Conservation (phyloP, 2,329 filamentous ascomycete genomes). For the Arthrobotrys megalospora region DNA sequence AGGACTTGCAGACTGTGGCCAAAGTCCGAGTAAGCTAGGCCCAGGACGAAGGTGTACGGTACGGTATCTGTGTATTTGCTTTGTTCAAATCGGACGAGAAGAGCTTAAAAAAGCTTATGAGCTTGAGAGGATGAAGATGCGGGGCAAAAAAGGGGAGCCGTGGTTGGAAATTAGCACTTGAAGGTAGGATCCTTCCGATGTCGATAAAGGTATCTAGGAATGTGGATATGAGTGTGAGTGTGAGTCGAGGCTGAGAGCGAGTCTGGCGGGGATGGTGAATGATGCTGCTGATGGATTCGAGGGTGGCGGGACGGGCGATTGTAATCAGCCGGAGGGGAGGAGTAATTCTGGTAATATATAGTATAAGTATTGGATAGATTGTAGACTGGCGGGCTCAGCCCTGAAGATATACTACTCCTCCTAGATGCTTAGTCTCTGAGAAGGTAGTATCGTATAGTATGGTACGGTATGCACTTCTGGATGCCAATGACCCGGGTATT, state of each 20-base stretch:
- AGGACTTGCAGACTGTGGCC: neutral
- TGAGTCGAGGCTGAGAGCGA: conserved; percentile 6
- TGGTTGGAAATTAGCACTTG: neutral
- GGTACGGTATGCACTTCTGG: too few species aligned
- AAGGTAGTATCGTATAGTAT: too few species aligned
- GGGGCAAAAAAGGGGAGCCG: conserved; percentile 43
- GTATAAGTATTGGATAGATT: too few species aligned
- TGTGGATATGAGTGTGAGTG: neutral
- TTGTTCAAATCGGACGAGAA: conserved; percentile 1
- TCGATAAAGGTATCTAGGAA: neutral
- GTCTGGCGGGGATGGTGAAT: neutral
- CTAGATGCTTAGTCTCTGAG: too few species aligned
- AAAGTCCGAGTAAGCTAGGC: conserved; percentile 16
- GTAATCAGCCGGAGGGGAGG: conserved; percentile 8
- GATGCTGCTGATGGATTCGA: neutral
- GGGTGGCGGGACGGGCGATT: conserved; percentile 10
- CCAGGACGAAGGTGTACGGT: conserved; percentile 16
- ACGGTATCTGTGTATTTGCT: conserved; percentile 11
- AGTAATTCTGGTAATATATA: neutral
- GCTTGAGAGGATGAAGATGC: conserved; percentile 2
- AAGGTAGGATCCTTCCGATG: neutral
- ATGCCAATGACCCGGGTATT: too few species aligned
- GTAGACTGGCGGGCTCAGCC: too few species aligned
- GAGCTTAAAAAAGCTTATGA: conserved; percentile 35
- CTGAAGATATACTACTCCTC: too few species aligned